A percentile compares a stretch with the other conserved stretches of the same genome.
Evolutionary conservation across 176 grass and related monocot species (phyloP).

Genomic region (Oryza australiensis): DNA sequence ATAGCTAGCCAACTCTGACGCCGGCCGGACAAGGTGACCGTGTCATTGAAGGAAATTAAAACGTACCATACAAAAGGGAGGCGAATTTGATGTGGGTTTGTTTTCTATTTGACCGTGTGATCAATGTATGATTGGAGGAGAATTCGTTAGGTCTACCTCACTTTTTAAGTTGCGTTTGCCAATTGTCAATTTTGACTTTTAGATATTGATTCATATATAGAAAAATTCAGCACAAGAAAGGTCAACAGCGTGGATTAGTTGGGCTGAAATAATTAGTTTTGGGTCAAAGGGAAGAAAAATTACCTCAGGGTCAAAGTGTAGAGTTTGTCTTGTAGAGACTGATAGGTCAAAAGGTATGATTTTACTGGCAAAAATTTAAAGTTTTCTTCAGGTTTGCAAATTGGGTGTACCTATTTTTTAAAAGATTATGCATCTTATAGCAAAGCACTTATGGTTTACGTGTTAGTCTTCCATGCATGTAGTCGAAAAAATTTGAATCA

Average conservation of each 20-base stretch:
- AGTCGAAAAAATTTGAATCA: neutral
- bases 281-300: conserved; percentile 8
- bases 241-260: neutral
- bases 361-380: neutral
- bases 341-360: neutral
- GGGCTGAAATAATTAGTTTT: neutral
- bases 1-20: neutral
- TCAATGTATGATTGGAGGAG: neutral
- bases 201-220: neutral
- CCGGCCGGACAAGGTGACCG: conserved; percentile 13
- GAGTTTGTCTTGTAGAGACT: neutral
- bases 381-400: neutral
- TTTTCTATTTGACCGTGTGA: conserved; percentile 30
- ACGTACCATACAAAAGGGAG: neutral
- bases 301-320: neutral
- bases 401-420: neutral
- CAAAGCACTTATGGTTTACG: neutral
- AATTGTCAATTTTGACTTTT: conserved; percentile 31
- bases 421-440: neutral
- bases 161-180: conserved; percentile 18
- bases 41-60: conserved; percentile 9
- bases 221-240: neutral
- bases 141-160: conserved; percentile 7
- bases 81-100: conserved; percentile 8
- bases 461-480: neutral